These are phyloP conservation scores for Sistotremastrum niveocremeum DNA, from an alignment of 768 basidiomycete genomes.

Conservation along the genomic window DNA sequence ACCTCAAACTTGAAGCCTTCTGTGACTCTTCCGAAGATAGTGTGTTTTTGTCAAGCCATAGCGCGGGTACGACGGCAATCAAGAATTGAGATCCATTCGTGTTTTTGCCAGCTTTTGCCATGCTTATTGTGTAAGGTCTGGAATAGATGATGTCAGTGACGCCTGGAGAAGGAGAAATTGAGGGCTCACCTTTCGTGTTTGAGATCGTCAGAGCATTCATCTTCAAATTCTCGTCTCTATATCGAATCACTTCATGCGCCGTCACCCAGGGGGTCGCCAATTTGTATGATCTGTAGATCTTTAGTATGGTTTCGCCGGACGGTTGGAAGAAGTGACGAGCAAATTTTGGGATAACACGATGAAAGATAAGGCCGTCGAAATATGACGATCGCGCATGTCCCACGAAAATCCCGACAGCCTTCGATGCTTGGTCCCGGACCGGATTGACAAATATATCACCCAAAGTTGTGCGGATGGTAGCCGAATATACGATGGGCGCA, in stretches of 20 bases:
- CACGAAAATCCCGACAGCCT: constrained; percentile 95
- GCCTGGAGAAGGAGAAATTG: background rate
- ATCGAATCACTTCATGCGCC: constrained; percentile 86
- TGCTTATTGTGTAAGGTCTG: constrained; percentile 89
- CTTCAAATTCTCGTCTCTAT: constrained; percentile 84
- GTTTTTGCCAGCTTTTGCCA: constrained; percentile 83
- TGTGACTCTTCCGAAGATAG: constrained; percentile 82
- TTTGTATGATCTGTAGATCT: constrained; percentile 99
- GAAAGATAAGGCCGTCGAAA: constrained; percentile 90
- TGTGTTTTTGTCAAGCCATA: constrained; percentile 87
- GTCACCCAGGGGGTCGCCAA: constrained; percentile 89
- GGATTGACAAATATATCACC: constrained; percentile 86
- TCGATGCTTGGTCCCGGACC: constrained; percentile 87
- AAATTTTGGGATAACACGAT: constrained; percentile 96
- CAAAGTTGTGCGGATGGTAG: constrained; percentile 87
- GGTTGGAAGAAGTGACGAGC: no score
- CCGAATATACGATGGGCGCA: constrained; percentile 61
- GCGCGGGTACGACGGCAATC: constrained; percentile 88
- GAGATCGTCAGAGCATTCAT: constrained; percentile 82
- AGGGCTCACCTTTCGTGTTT: constrained; percentile 71
- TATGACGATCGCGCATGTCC: constrained; percentile 81
- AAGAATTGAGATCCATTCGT: constrained; percentile 98
- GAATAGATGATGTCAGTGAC: constrained; percentile 1
- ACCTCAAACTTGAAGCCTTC: constrained; percentile 73
- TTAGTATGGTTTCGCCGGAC: no score